Evolutionary conservation across 345 rosid genomes (phyloP).

Genomic region (Eucalyptus brandiana): DNA sequence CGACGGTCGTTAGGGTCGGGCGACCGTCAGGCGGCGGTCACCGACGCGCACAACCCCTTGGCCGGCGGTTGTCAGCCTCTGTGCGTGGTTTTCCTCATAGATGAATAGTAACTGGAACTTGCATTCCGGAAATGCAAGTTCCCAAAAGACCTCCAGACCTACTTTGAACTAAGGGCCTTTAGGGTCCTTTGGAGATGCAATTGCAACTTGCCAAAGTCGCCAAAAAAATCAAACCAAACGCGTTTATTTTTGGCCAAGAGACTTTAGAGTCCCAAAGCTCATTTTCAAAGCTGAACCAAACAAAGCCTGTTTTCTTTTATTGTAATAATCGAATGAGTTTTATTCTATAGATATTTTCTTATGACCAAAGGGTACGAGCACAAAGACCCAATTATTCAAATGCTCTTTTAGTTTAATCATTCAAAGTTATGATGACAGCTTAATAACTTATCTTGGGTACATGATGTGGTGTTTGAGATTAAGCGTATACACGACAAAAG

Average conservation of each 20-base stretch:
- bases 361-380: neutral
- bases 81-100: too few relatives aligned
- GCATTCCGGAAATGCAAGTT: too few relatives aligned
- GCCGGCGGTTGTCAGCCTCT: fast-evolving
- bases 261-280: too few relatives aligned
- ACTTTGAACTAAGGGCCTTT: too few relatives aligned
- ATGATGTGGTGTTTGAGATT: neutral
- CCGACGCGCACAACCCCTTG: fast-evolving
- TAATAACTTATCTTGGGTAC: neutral
- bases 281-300: too few relatives aligned
- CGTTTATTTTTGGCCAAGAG: fast-evolving
- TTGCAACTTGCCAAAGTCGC: fast-evolving
- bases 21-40: fast-evolving
- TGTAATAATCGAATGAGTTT: neutral
- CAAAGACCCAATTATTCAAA: neutral
- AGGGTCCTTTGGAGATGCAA: too few relatives aligned
- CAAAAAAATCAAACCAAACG: fast-evolving
- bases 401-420: neutral
- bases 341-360: neutral
- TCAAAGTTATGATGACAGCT: neutral
- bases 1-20: fast-evolving
- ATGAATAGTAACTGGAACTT: too few relatives aligned
- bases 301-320: neutral
- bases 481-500: neutral
- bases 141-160: fast-evolving